A percentile compares a stretch with the other conserved stretches of the same genome.
phyloP scores from a whole-genome alignment of 371 early-diverging fungal genomes.

The Mucor racemosus region DNA sequence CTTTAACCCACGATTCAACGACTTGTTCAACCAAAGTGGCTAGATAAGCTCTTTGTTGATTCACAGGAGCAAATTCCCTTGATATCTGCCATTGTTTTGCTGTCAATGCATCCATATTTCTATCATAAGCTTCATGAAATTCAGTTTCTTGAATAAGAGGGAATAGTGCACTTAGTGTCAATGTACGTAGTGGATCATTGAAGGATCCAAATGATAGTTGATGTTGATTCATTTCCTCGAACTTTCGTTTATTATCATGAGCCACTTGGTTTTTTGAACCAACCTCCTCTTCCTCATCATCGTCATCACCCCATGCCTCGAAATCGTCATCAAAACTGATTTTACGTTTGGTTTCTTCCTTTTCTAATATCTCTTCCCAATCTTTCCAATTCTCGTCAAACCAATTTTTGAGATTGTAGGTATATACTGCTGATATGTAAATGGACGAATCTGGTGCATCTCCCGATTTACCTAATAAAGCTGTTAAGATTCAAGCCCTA shows the following conservation, averaged over 20 bases:
- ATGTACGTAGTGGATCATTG: constrained; percentile 71
- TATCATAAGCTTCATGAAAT: constrained; percentile 49
- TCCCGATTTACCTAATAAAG: not conserved
- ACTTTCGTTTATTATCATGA: not conserved
- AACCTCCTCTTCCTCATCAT: constrained; percentile 7
- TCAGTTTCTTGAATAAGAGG: constrained; percentile 57
- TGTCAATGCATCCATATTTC: constrained; percentile 66
- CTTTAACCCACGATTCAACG: constrained; percentile 65
- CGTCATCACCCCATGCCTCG: constrained; percentile 29
- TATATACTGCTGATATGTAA: constrained; percentile 50
- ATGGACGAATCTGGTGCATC: constrained; percentile 5
- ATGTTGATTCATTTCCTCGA: constrained; percentile 16
- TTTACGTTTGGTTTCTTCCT: constrained; percentile 17
- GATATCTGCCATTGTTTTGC: constrained; percentile 66
- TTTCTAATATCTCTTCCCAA: constrained; percentile 32
- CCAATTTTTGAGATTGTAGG: constrained; percentile 61
- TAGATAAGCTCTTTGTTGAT: constrained; percentile 61
- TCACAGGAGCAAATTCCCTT: constrained; percentile 59
- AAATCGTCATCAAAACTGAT: constrained; percentile 34
- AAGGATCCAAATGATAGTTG: constrained; percentile 69
- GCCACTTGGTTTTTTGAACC: not conserved
- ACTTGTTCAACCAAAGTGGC: constrained; percentile 63
- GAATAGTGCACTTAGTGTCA: constrained; percentile 68
- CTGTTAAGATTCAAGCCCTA: too few species aligned
- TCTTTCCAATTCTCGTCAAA: constrained; percentile 64